Base-by-base conservation (phyloP, 352 stramenopile species). In the Pythium utonaiense region DNA sequence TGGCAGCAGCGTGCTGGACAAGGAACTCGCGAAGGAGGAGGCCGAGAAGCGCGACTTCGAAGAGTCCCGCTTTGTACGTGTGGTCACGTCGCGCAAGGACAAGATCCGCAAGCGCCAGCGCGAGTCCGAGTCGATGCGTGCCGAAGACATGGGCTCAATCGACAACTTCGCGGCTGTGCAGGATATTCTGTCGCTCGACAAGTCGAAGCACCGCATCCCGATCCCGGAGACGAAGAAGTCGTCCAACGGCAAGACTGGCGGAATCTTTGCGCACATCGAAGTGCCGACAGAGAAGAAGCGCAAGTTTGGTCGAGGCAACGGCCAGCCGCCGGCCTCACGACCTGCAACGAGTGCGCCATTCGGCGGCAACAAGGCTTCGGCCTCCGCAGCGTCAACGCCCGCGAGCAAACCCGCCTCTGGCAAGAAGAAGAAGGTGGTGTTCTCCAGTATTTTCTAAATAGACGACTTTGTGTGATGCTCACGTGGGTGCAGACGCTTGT, bases 71-170 rank as follows among this genome's bases (percentile, higher is more conserved):
- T 95, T 95, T 45, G 86, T 95, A 49, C 86, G 86, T 58, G 73
- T 93, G 34, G 86, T 95, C 53, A 92, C 82, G 30, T 92, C 82
- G 33, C 78, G 83, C 59, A 95, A 95, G 59, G 86, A 95, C 74
- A 95, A 95, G 66, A 89, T 93, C 36, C 78, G 83, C 64, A 95
- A 93, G 62, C 83, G 83, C 13, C 80, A 91, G 71, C 86, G 86
- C 63, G 85, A 95, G 53, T 78, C 82, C 50, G 83, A 93, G 52
- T 77, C 83, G 10, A 91, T 74, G 41, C 77, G 80, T 27, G 73
- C 79, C 38, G 85, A 91, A 57, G 71, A 88, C 21, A 83, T 95
- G 57, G 78, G 73, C 10, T 83, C 74, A n/a, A 95, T 95, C 67
- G 85, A 95, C 69, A 95, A 93, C 61, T 95, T 95, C 58, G 85